Evolutionary conservation across 2,329 filamentous ascomycete species (phyloP).

Genomic region (Colletotrichum euphorbiae): DNA sequence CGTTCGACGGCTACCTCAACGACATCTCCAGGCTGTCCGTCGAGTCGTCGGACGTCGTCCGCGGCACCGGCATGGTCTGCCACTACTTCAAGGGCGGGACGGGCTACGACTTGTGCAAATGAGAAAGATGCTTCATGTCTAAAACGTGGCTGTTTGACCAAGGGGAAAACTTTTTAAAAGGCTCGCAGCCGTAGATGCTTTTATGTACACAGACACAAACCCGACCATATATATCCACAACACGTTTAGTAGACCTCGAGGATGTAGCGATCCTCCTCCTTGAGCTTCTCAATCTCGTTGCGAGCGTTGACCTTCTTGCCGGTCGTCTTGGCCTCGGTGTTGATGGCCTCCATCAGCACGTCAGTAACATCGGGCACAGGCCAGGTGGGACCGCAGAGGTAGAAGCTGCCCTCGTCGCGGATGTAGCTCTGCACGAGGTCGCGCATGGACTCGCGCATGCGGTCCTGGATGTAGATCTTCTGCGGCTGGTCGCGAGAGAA

Average conservation of each 20-base stretch:
- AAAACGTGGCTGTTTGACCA: neutral
- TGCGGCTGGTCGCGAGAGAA: slow-evolving; percentile 97
- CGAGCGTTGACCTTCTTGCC: slow-evolving; percentile 85
- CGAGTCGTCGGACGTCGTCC: slow-evolving; percentile 63
- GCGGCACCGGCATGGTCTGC: slow-evolving; percentile 74
- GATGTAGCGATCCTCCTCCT: slow-evolving; percentile 94
- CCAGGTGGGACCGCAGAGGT: slow-evolving; percentile 98
- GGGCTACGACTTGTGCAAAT: slow-evolving; percentile 52
- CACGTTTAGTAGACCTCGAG: slow-evolving; percentile 87
- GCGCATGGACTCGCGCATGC: slow-evolving; percentile 88
- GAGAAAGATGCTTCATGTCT: neutral
- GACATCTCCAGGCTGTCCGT: slow-evolving; percentile 68
- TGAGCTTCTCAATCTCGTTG: slow-evolving; percentile 96
- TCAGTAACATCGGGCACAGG: slow-evolving; percentile 96
- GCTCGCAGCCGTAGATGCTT: neutral
- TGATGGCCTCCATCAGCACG: slow-evolving; percentile 93
- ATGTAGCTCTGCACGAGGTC: slow-evolving; percentile 91
- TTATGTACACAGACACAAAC: neutral
- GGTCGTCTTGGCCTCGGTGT: slow-evolving; percentile 74
- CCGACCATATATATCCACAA: slow-evolving; percentile 1
- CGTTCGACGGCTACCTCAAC: slow-evolving; percentile 72
- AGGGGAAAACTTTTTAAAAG: slow-evolving; percentile 19
- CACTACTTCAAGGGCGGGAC: slow-evolving; percentile 76
- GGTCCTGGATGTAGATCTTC: slow-evolving; percentile 99
- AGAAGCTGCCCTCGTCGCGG: slow-evolving; percentile 89